Conservation (phyloP, 306 rosid species). For the Fragaria ananassa region DNA sequence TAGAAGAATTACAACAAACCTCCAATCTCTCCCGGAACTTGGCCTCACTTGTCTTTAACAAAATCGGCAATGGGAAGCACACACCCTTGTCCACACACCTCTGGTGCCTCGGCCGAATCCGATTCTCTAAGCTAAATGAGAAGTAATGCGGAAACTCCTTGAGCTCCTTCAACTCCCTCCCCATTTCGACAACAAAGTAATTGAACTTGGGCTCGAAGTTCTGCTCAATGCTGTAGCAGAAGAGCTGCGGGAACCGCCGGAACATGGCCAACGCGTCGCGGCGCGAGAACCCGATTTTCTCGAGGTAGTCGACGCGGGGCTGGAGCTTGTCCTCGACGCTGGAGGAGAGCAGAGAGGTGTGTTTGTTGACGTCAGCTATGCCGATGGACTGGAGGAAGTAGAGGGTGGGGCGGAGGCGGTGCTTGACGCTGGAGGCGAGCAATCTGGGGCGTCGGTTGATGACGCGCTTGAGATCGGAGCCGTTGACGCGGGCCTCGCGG, state of each 20-base stretch:
- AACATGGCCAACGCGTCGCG: slow-evolving; percentile 56
- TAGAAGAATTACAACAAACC: slow-evolving; percentile 70
- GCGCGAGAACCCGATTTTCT: slow-evolving; percentile 63
- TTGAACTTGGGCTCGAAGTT: slow-evolving; percentile 77
- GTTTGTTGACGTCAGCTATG: slow-evolving; percentile 57
- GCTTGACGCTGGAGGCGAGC: slow-evolving; percentile 58
- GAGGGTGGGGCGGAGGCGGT: slow-evolving; percentile 81
- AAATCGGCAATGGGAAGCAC: slow-evolving; percentile 65
- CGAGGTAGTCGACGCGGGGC: slow-evolving; percentile 68
- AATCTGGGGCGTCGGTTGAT: slow-evolving; percentile 84
- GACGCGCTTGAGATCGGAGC: slow-evolving; percentile 49
- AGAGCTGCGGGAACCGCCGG: slow-evolving; percentile 76
- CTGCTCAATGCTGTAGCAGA: slow-evolving; percentile 61
- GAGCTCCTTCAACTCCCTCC: slow-evolving; percentile 81
- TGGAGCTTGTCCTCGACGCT: slow-evolving; percentile 75
- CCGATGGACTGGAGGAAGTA: slow-evolving; percentile 90
- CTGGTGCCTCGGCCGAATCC: slow-evolving; percentile 84
- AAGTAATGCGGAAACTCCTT: slow-evolving; percentile 80
- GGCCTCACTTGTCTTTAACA: slow-evolving; percentile 56
- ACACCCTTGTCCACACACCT: slow-evolving; percentile 75
- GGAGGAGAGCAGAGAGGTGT: slow-evolving; percentile 68
- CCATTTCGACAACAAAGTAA: slow-evolving; percentile 88
- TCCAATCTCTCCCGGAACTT: slow-evolving; percentile 60
- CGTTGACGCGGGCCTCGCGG: slow-evolving; percentile 56
- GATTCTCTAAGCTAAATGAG: slow-evolving; percentile 79